A percentile compares a stretch with the other conserved stretches of the same genome.
phyloP scores from a whole-genome alignment of 2,329 filamentous ascomycete species.

The Neonectria magnoliae region DNA sequence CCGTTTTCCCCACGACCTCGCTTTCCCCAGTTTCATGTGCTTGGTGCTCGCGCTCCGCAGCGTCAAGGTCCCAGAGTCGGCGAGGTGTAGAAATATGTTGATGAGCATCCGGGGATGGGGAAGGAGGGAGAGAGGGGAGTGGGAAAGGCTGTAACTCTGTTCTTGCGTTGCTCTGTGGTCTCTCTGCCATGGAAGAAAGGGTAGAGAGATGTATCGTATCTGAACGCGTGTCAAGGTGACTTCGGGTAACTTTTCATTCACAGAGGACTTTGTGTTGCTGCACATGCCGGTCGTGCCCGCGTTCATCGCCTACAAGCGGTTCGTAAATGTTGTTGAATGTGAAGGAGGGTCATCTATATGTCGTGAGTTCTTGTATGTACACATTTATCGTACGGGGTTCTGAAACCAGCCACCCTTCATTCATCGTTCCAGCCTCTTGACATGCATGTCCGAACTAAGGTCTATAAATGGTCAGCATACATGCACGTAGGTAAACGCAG shows the following conservation, averaged over 20 bases:
- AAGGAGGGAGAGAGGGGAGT: constrained; percentile 5
- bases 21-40: constrained; percentile 22
- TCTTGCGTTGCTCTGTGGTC: constrained; percentile 72
- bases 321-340: constrained; percentile 23
- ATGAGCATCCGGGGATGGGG: constrained; percentile 6
- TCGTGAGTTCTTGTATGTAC: constrained; percentile 40
- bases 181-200: constrained; percentile 60
- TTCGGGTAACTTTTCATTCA: neutral
- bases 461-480: constrained; percentile 21
- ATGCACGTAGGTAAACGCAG: constrained; percentile 5
- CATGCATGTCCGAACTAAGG: constrained; percentile 1
- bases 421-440: constrained; percentile 16
- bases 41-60: constrained; percentile 47
- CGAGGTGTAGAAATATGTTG: constrained; percentile 1
- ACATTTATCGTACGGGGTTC: constrained; percentile 37
- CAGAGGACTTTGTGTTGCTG: neutral
- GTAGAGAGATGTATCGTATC: constrained; percentile 73
- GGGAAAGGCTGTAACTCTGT: constrained; percentile 45
- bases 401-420: constrained; percentile 16
- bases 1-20: constrained; percentile 9
- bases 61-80: constrained; percentile 20
- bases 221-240: constrained; percentile 58
- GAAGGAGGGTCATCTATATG: constrained; percentile 43
- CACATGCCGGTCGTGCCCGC: neutral
- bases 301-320: constrained; percentile 4